Evolutionary conservation across 768 basidiomycete genomes (phyloP).

Genomic region (Cantharellus cinnabarinus): DNA sequence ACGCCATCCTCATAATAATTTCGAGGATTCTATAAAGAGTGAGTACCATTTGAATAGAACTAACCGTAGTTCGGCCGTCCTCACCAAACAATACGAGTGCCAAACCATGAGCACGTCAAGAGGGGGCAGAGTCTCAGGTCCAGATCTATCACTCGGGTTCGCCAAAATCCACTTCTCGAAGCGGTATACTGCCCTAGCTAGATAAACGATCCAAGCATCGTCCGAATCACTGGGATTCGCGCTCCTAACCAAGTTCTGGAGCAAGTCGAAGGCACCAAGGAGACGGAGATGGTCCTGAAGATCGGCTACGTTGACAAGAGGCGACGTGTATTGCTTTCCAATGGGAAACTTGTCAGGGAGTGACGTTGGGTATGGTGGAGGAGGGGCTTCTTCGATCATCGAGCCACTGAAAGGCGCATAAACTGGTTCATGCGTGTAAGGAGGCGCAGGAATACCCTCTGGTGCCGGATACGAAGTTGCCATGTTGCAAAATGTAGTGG

Average conservation of each 20-base stretch:
- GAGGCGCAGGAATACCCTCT: no score
- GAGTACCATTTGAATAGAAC: neutral
- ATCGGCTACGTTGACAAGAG: slow-evolving; percentile 1
- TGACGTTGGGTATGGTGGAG: neutral
- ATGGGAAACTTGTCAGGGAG: slow-evolving; percentile 1
- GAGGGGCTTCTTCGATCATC: neutral
- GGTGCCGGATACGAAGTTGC: no score
- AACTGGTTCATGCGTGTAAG: no score
- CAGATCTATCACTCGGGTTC: neutral
- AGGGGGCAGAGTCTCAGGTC: slow-evolving; percentile 6
- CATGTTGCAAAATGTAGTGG: no score
- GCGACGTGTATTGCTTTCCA: slow-evolving; percentile 1
- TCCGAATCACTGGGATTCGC: neutral
- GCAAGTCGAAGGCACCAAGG: slow-evolving; percentile 9
- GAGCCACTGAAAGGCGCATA: no score
- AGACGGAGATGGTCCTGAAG: slow-evolving; percentile 9
- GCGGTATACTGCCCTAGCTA: slow-evolving; percentile 8
- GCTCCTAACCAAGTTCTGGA: slow-evolving; percentile 4
- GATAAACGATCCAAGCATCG: slow-evolving; percentile 9
- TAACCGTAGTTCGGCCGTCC: neutral
- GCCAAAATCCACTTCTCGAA: slow-evolving; percentile 8
- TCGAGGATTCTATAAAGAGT: slow-evolving; percentile 8
- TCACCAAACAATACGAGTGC: slow-evolving; percentile 9
- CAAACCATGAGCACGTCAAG: slow-evolving; percentile 10
- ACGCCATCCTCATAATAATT: slow-evolving; percentile 9